Evolutionary conservation across 345 rosid genomes (phyloP).

Genomic region (Eucalyptus viminalis): DNA sequence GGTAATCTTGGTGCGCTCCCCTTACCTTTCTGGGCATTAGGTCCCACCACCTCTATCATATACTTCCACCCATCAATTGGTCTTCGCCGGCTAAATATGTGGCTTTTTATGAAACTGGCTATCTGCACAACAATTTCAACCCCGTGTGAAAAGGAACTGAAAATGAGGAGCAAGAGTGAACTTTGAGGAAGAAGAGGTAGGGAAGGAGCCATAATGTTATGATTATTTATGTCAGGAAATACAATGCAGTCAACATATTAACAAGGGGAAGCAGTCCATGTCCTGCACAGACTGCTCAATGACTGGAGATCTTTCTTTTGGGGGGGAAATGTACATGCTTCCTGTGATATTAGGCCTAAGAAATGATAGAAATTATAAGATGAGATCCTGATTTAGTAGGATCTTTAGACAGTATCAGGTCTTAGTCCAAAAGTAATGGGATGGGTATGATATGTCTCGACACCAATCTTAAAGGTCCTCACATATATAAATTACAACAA

Average conservation of each 20-base stretch:
- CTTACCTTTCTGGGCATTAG: constrained; percentile 92
- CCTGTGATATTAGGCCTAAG: background rate
- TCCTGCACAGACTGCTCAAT: background rate
- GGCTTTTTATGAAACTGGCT: constrained; percentile 92
- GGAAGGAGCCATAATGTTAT: background rate
- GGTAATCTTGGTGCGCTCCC: constrained; percentile 89
- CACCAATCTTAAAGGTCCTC: background rate
- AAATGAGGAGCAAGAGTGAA: background rate
- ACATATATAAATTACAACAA: background rate
- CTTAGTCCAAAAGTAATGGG: background rate
- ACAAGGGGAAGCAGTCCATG: background rate
- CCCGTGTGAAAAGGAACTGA: background rate
- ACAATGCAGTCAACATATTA: background rate
- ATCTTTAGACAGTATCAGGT: background rate
- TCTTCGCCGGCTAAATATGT: constrained; percentile 91
- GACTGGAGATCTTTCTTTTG: background rate
- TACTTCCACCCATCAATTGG: constrained; percentile 95
- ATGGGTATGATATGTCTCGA: background rate
- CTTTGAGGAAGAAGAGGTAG: background rate
- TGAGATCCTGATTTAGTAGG: background rate
- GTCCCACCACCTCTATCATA: constrained; percentile 96
- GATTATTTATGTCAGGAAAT: background rate
- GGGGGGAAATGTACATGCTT: background rate
- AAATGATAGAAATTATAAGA: background rate
- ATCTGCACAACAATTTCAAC: constrained; percentile 35